Conservation (phyloP, 768 basidiomycete genomes). For the Suillus plorans region DNA sequence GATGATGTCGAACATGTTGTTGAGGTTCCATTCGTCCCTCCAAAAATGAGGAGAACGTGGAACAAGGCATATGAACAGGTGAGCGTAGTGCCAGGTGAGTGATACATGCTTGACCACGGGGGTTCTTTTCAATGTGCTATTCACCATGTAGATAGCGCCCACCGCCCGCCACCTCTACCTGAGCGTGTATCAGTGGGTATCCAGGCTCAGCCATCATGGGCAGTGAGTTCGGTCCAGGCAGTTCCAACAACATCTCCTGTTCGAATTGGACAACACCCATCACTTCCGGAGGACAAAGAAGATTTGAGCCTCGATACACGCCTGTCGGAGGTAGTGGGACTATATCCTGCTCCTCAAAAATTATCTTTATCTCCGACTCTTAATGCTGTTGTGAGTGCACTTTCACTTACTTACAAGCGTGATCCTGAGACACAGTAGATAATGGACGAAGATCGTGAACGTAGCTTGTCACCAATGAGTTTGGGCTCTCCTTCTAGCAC, state of each 20-base stretch:
- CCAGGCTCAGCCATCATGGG: conserved; percentile 39
- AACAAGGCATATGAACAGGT: conserved; percentile 47
- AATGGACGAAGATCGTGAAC: conserved; percentile 31
- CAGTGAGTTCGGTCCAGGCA: conserved; percentile 41
- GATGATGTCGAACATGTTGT: conserved; percentile 41
- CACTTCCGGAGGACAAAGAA: conserved; percentile 7
- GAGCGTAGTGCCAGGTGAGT: conserved; percentile 40
- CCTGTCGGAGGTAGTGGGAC: conserved; percentile 4
- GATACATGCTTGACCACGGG: neutral
- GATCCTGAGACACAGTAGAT: conserved; percentile 32
- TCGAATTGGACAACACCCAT: conserved; percentile 5
- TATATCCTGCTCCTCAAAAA: conserved; percentile 13
- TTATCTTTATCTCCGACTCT: conserved; percentile 14
- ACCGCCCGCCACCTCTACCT: conserved; percentile 21
- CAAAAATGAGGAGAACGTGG: conserved; percentile 67
- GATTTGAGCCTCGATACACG: conserved; percentile 15
- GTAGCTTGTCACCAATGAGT: conserved; percentile 64
- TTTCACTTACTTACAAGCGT: neutral
- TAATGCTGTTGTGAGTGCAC: conserved; percentile 22
- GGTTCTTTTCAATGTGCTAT: conserved; percentile 4
- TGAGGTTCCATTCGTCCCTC: conserved; percentile 46
- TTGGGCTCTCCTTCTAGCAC: conserved; percentile 49
- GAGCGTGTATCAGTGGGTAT: conserved; percentile 43
- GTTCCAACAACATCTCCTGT: conserved; percentile 17
- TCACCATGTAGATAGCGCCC: conserved; percentile 22